Percentiles rank a stretch among this genome's conserved stretches.
These are phyloP conservation scores for Ogataea paraovalis DNA, from an alignment of 805 yeast genomes.

Conservation along the genomic window DNA sequence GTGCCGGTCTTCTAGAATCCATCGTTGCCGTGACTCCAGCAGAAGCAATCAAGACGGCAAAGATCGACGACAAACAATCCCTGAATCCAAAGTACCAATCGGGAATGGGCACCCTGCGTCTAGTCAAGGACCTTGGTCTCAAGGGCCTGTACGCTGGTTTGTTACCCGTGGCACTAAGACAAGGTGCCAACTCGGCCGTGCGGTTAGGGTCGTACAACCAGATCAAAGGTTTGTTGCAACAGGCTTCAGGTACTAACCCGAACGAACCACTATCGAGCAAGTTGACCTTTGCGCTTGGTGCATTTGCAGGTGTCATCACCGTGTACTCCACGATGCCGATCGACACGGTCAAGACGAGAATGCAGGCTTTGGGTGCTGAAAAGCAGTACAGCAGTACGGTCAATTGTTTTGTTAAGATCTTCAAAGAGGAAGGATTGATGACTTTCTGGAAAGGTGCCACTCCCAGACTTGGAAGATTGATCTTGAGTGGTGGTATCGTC, in stretches of 20 bases:
- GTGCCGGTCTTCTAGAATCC: slow-evolving; percentile 92
- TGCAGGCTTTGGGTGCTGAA: slow-evolving; percentile 87
- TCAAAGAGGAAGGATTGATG: slow-evolving; percentile 80
- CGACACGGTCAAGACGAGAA: slow-evolving; percentile 92
- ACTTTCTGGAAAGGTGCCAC: slow-evolving; percentile 99
- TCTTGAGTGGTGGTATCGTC: slow-evolving; percentile 94
- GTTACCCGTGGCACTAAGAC: slow-evolving; percentile 90
- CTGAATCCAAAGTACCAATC: slow-evolving; percentile 72
- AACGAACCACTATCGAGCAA: slow-evolving; percentile 71
- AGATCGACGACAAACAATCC: slow-evolving; percentile 87
- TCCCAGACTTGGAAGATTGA: slow-evolving; percentile 88
- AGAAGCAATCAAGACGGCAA: slow-evolving; percentile 92
- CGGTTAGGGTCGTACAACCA: slow-evolving; percentile 90
- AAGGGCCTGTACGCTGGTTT: slow-evolving; percentile 85
- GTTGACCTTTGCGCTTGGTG: slow-evolving; percentile 84
- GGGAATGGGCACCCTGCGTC: slow-evolving; percentile 61
- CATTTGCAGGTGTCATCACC: slow-evolving; percentile 84
- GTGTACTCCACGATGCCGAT: slow-evolving; percentile 94
- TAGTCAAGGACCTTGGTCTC: slow-evolving; percentile 75
- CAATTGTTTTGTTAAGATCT: slow-evolving; percentile 76
- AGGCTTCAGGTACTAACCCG: slow-evolving; percentile 61
- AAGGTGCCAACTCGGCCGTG: slow-evolving; percentile 94
- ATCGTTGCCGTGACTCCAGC: slow-evolving; percentile 94
- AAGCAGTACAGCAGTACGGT: slow-evolving; percentile 67
- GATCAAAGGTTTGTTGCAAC: slow-evolving; percentile 75